These are phyloP conservation scores for Aspergillus steynii DNA, from an alignment of 495 filamentous ascomycete genomes.

Conservation along the genomic window DNA sequence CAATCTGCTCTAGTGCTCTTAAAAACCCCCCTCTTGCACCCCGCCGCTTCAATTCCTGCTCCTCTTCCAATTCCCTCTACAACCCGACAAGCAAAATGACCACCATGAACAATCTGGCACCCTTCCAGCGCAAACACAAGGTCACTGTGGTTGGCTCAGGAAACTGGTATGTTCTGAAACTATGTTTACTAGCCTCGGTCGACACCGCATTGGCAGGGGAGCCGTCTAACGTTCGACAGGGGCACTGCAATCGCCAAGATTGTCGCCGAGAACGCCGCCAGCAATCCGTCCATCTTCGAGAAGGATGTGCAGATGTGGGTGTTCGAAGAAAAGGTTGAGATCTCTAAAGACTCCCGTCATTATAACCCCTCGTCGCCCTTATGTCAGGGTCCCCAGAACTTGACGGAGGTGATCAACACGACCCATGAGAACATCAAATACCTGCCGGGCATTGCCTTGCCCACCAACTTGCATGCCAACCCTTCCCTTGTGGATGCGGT, in stretches of 20 bases:
- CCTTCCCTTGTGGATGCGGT: conserved; percentile 82
- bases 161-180: conserved; percentile 72
- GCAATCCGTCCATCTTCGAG: conserved; percentile 78
- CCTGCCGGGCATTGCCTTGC: conserved; percentile 81
- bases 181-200: background rate
- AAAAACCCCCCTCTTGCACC: conserved; percentile 12
- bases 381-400: conserved; percentile 69
- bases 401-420: conserved; percentile 87
- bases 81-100: background rate
- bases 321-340: conserved; percentile 79
- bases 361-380: conserved; percentile 57
- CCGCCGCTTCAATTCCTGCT: conserved; percentile 15
- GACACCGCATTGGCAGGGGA: background rate
- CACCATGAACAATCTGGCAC: conserved; percentile 45
- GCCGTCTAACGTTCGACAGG: conserved; percentile 45
- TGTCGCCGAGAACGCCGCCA: conserved; percentile 83
- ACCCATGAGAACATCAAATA: conserved; percentile 98
- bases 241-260: conserved; percentile 97
- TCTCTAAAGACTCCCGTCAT: conserved; percentile 63
- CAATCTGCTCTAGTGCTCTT: conserved; percentile 2
- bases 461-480: conserved; percentile 83
- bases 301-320: conserved; percentile 96
- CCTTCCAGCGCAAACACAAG: conserved; percentile 75
- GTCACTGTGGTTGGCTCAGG: conserved; percentile 93
- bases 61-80: conserved; percentile 15